Evolutionary conservation across 345 rosid species (phyloP).

Genomic region (Citrus reticulata): DNA sequence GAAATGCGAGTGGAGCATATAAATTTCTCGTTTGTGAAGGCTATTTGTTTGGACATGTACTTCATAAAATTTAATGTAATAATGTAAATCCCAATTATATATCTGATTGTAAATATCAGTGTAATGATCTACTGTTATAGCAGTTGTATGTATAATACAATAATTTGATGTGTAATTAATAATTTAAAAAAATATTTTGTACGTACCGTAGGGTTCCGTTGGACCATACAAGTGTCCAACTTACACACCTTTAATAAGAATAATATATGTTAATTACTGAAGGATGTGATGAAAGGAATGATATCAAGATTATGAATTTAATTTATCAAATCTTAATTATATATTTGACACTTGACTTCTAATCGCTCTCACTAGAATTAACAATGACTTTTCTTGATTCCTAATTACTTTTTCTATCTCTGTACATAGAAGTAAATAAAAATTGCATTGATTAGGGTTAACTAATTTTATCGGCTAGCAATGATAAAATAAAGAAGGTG

Average conservation of each 20-base stretch:
- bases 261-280: background rate
- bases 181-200: too few species aligned
- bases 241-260: background rate
- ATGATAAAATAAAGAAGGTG: too few species aligned
- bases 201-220: background rate
- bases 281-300: background rate
- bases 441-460: background rate
- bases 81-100: too few species aligned
- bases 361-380: background rate
- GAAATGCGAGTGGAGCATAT: too few species aligned
- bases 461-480: background rate
- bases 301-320: background rate
- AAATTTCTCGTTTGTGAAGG: too few species aligned
- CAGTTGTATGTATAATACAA: too few species aligned
- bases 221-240: background rate
- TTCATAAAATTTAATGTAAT: too few species aligned
- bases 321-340: background rate
- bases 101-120: background rate
- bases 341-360: too few species aligned
- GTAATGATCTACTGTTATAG: too few species aligned
- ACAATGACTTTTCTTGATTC: background rate
- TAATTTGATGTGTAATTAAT: too few species aligned
- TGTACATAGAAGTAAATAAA: background rate
- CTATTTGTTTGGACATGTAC: too few species aligned
- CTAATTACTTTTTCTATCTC: too few species aligned